Evolutionary conservation across 2,329 filamentous ascomycete species (phyloP), one percentile per base, ranked within the genome.

Genomic region (Cladosporium sp.): DNA sequence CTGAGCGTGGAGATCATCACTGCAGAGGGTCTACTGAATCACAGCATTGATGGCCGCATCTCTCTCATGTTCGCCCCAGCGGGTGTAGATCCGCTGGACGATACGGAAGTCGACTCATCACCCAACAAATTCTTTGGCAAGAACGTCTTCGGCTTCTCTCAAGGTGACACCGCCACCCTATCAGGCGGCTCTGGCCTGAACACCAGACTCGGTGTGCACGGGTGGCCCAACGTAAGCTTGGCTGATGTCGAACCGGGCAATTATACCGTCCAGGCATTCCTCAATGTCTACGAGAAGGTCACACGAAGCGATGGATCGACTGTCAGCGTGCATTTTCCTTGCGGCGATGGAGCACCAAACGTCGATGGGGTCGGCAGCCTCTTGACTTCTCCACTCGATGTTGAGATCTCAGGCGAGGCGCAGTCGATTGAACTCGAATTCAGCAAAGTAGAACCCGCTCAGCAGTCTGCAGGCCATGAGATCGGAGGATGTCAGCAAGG

Each of bases 401-500:
- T n/a, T n/a, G n/a, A n/a, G n/a, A n/a, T n/a, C n/a, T n/a, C 54
- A 7, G 64, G 64, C n/a, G 56, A 54, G 7, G 12, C 47, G 2
- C 68, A 70, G 42, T 63, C 54, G 3, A 47, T 70, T 39, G 47
- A 62, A 2, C 60, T 70, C 20, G 54, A 50, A 7, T 68, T 70
- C 55, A 61, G 61, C 49, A 63, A 63, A 38, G 50, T 64, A 19
- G 63, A 59, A 1, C 54, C 56, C 2, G 17, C 51, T 3, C 55
- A 59, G n/a, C 42, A 54, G 1, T 64, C 66, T 47, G 59, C 54
- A 13, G 67, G 67, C 3, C 62, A 54, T 6, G 68, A 70, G 49
- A 68, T 69, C 24, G 67, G 68, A 1, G 65, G 66, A 3, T 70
- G 68, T 52, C 54, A 60, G 17, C 68, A 71, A 47, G 68, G 66